Evolutionary conservation across 1,284 basidiomycete genomes (phyloP), one percentile per base, ranked within the genome.

Genomic region (Cryptococcus floricola): DNA sequence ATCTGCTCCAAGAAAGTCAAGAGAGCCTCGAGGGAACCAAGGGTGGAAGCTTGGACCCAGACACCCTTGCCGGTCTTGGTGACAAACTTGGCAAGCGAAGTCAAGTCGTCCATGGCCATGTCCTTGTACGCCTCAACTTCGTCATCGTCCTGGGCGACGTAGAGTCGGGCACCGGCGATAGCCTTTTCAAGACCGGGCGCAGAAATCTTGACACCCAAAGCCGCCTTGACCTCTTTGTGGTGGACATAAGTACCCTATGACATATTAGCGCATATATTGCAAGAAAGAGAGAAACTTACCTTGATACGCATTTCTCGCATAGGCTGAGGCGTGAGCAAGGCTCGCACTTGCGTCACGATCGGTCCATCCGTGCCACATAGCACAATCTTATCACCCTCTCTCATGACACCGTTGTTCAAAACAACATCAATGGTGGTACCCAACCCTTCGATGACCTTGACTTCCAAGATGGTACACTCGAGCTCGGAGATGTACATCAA

Each of bases 371-470:
- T 82, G 74, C 96, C 96, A 71, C 95, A 98, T 28, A 99, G 83
- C 9, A 99, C 94, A 61, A 99, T 96, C 77, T 82, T 88, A 77
- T 98, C 96, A 23, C 95, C 88, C 76, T 98, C 96, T 57, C 80
- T 84, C 69, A 98, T 79, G 62, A 93, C 87, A 76, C 96, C 96
- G 75, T 99, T 99, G 38, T 91, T 94, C 55, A 98, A 81, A 16
- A 98, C 87, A 37, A 98, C 93, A 80, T 98, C 96, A 68, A 98
- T 94, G 1, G 96, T 98, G 41, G 95, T 98, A 48, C 96, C 96
- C 51, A 98, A 81, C 74, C 96, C 96, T 78, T 99, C 96, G 68
- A 98, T 87, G 62, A 98, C 91, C 83, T 99, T 99, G 76, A 98
- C 96, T 78, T 98, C 96, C 54, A 99, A 84, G 23, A 99, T 93